Conservation (phyloP, 805 yeast species). For the Yarrowia osloensis region DNA sequence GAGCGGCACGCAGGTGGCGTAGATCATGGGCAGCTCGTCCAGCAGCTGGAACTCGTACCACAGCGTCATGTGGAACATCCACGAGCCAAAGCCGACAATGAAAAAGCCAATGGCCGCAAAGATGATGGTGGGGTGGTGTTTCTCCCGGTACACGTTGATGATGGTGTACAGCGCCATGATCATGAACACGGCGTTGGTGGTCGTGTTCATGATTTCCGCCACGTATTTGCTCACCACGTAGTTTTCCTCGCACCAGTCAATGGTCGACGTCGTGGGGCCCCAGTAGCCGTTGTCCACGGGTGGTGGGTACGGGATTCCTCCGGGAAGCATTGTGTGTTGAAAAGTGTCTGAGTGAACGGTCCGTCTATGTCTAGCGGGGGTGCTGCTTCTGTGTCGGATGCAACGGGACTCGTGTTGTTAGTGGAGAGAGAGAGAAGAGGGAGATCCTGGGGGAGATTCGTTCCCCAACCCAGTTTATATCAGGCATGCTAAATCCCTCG, state of each 20-base stretch:
- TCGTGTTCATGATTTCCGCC: slow-evolving; percentile 87
- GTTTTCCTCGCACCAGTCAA: slow-evolving; percentile 99
- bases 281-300: slow-evolving; percentile 24
- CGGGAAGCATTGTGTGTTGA: neutral
- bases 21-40: slow-evolving; percentile 97
- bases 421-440: neutral
- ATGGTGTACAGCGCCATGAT: slow-evolving; percentile 65
- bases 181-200: slow-evolving; percentile 66
- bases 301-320: slow-evolving; percentile 18
- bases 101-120: slow-evolving; percentile 77
- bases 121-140: slow-evolving; percentile 69
- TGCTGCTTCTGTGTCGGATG: neutral
- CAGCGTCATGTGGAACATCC: slow-evolving; percentile 96
- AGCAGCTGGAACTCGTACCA: slow-evolving; percentile 84
- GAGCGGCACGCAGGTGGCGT: slow-evolving; percentile 93
- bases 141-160: slow-evolving; percentile 58
- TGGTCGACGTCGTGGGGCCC: slow-evolving; percentile 68
- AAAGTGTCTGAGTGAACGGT: neutral
- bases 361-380: neutral
- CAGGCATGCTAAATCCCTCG: slow-evolving; percentile 29
- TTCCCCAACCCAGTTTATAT: slow-evolving; percentile 15
- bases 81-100: slow-evolving; percentile 88
- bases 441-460: neutral
- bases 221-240: slow-evolving; percentile 82
- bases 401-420: neutral